Evolutionary conservation across 2,329 filamentous ascomycete species (phyloP), one percentile per base, ranked within the genome.

Genomic region (Paecilomyces formosus): DNA sequence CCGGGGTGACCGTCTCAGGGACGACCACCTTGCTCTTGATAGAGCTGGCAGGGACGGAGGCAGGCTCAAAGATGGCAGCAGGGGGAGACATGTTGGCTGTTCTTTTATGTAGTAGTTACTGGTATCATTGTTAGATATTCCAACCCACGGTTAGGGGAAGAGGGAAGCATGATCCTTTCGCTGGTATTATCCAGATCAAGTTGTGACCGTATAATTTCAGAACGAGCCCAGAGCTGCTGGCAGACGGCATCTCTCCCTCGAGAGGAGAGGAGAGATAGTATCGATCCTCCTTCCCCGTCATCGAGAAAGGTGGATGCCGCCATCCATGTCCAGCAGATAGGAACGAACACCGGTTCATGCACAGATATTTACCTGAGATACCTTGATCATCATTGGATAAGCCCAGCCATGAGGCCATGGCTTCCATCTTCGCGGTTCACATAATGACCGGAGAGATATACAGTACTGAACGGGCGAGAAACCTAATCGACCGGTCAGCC

Each of bases 171-270:
- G 91, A 94, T 96, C 88, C 92, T 96, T 94, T 92, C 92, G 92
- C 92, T 92, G 89, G 90, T 90, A 94, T 94, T 93, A 93, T 92
- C 90, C 89, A 90, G 89, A 92, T 93, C 90, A 93, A 93, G 89
- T 93, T 91, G 79, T 81, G 81, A 88, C 90, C 89, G 90, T 94
- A 88, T 94, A 86, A 86, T 94, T 89, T 93, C 76, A 78, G 76
- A 76, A 75, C 74, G 71, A 75, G 68, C 68, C 66, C 65, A 63
- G 54, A 54, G 57, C 59, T 58, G 49, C 33, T 15, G 57, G 54
- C 50, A 24, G 30, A 55, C 52, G 53, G 54, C 57, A 61, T 59
- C 35, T 57, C 54, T 54, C 52, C 39, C 45, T 59, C 49, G 6
- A 28, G n/a, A 13, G 24, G n/a, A 22, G 21, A 30, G 22, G 9